Percentiles rank a stretch among this genome's conserved stretches.
Conservation (phyloP, 768 basidiomycete species). For the Agrocybe praecox region DNA sequence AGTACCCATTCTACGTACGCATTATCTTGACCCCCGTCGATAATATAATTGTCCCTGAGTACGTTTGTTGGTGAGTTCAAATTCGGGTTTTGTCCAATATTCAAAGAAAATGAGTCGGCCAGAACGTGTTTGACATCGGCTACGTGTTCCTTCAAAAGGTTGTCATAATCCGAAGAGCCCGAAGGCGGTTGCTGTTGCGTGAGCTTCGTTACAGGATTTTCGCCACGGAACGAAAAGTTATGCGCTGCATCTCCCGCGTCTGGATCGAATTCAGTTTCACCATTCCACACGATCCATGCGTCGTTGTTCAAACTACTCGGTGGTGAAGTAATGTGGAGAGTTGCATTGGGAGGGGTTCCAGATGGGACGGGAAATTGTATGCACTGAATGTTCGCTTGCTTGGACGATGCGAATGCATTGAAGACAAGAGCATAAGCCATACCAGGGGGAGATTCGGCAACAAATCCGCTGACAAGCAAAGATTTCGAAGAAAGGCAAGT, state of each 20-base stretch:
- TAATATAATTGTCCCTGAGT: slow-evolving; percentile 52
- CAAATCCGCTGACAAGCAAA: slow-evolving; percentile 54
- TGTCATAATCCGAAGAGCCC: slow-evolving; percentile 32
- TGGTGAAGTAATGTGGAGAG: slow-evolving; percentile 40
- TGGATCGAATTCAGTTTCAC: slow-evolving; percentile 71
- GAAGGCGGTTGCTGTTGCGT: not conserved
- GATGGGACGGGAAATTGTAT: slow-evolving; percentile 31
- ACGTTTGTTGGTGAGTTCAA: slow-evolving; percentile 58
- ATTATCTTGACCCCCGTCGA: slow-evolving; percentile 49
- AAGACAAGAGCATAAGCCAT: slow-evolving; percentile 72
- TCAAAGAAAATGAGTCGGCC: slow-evolving; percentile 51
- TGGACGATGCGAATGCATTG: slow-evolving; percentile 39
- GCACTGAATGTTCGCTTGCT: slow-evolving; percentile 27
- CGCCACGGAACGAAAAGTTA: slow-evolving; percentile 63
- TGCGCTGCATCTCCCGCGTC: slow-evolving; percentile 58
- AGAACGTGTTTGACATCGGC: slow-evolving; percentile 49
- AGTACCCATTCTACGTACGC: slow-evolving; percentile 72
- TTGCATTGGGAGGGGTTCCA: slow-evolving; percentile 41
- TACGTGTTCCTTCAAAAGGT: slow-evolving; percentile 49
- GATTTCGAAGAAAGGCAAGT: slow-evolving; percentile 61
- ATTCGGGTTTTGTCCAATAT: slow-evolving; percentile 60
- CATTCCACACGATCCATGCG: slow-evolving; percentile 72
- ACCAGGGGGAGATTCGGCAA: slow-evolving; percentile 44
- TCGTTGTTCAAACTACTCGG: slow-evolving; percentile 40
- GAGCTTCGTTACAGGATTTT: slow-evolving; percentile 45